Conservation (phyloP, 352 stramenopile species). For the Labyrinthula sp. region DNA sequence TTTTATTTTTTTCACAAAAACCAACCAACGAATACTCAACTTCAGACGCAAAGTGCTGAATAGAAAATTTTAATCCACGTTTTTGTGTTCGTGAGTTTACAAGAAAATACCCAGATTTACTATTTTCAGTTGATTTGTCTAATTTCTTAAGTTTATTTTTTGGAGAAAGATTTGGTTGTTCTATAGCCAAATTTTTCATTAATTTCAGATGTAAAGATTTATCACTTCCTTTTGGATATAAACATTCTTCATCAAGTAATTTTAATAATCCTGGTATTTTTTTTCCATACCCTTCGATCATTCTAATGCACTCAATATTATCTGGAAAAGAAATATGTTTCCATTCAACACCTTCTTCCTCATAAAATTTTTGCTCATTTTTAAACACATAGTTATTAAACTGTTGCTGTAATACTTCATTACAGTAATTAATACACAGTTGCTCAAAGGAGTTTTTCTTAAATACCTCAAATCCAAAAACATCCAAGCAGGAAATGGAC, state of each 20-base stretch:
- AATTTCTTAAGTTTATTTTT: too few relatives aligned
- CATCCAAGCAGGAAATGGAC: conserved; percentile 82
- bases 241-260: conserved; percentile 85
- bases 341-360: conserved; percentile 79
- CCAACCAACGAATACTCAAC: conserved; percentile 74
- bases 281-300: conserved; percentile 73
- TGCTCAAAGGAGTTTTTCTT: conserved; percentile 74
- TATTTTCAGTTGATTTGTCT: conserved; percentile 1
- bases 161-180: not conserved
- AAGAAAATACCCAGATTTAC: not conserved
- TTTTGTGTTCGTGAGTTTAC: conserved; percentile 13
- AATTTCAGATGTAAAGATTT: conserved; percentile 13
- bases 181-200: conserved; percentile 22
- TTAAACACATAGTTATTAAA: conserved; percentile 86
- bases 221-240: conserved; percentile 43
- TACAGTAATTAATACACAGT: conserved; percentile 83
- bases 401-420: conserved; percentile 71
- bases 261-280: conserved; percentile 63
- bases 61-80: conserved; percentile 46
- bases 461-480: conserved; percentile 87
- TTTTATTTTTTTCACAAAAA: conserved; percentile 86
- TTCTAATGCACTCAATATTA: conserved; percentile 65
- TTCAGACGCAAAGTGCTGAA: conserved; percentile 77
- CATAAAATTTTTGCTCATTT: conserved; percentile 85
- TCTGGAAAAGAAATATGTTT: conserved; percentile 67